These are phyloP conservation scores for Huntiella omanensis DNA, from an alignment of 2,329 filamentous ascomycete species.

Conservation along the genomic window DNA sequence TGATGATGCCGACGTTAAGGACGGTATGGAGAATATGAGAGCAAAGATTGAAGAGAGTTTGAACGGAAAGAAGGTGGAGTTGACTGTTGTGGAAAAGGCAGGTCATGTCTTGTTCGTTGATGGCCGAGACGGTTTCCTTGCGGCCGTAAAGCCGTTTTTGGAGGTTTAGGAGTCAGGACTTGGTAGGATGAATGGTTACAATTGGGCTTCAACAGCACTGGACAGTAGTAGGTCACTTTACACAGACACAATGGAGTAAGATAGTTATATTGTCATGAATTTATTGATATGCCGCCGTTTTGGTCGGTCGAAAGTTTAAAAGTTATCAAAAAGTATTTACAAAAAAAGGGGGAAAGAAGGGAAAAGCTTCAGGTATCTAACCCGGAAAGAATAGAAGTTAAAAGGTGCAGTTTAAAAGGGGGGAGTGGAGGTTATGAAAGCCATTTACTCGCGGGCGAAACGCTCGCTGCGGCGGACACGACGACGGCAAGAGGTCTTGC, in stretches of 20 bases:
- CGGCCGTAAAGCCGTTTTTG: constrained; percentile 15
- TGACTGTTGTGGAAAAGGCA: constrained; percentile 20
- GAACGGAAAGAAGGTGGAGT: constrained; percentile 15
- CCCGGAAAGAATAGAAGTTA: neutral
- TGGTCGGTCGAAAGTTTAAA: neutral
- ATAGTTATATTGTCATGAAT: neutral
- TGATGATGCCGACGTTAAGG: constrained; percentile 23
- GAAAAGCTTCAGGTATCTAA: neutral
- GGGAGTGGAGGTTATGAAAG: neutral
- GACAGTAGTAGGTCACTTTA: no score
- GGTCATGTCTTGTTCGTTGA: constrained; percentile 24
- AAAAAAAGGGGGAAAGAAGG: no score
- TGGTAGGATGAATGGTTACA: neutral
- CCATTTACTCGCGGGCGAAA: constrained; percentile 5
- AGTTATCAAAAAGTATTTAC: neutral
- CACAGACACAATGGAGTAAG: no score
- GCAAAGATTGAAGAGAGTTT: constrained; percentile 19
- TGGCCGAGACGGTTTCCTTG: constrained; percentile 18
- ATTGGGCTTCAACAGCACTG: neutral
- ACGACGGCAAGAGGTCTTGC: constrained; percentile 6
- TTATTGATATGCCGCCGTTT: neutral
- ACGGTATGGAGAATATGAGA: constrained; percentile 22
- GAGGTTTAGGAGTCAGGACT: constrained; percentile 1
- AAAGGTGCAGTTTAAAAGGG: neutral
- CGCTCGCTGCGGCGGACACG: constrained; percentile 7